A percentile compares a stretch with the other conserved stretches of the same genome.
Evolutionary conservation across 441 rosid species (phyloP).

Genomic region (Hura crepitans): DNA sequence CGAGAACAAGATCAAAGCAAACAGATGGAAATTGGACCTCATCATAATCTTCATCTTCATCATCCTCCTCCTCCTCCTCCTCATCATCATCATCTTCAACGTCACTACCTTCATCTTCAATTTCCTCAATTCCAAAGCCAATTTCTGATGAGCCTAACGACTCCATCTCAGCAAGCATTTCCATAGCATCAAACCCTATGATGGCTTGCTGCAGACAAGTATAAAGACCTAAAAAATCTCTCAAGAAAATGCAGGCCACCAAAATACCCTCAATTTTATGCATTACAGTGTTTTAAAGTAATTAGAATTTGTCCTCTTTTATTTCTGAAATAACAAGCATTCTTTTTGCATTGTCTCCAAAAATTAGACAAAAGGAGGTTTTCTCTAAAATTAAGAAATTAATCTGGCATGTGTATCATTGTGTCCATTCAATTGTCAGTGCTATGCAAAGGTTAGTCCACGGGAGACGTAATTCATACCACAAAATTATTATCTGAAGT

Average conservation of each 20-base stretch:
- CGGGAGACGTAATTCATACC: slow-evolving; percentile 38
- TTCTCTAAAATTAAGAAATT: neutral
- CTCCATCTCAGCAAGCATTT: slow-evolving; percentile 75
- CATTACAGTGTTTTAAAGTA: slow-evolving; percentile 13
- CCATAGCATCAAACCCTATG: slow-evolving; percentile 77
- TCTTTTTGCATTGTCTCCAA: neutral
- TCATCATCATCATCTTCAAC: slow-evolving; percentile 56
- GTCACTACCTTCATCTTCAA: slow-evolving; percentile 61
- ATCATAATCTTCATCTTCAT: slow-evolving; percentile 35
- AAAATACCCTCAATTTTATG: neutral
- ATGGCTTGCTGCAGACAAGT: slow-evolving; percentile 67
- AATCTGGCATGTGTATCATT: neutral
- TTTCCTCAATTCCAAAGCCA: slow-evolving; percentile 64
- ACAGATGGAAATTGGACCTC: slow-evolving; percentile 36
- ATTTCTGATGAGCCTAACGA: slow-evolving; percentile 52
- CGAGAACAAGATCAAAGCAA: slow-evolving; percentile 7
- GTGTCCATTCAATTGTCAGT: neutral
- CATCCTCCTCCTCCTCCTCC: slow-evolving; percentile 49
- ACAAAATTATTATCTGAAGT: slow-evolving; percentile 57
- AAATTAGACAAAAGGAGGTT: neutral
- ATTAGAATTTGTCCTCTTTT: neutral
- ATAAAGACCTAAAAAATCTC: slow-evolving; percentile 13
- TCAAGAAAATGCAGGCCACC: slow-evolving; percentile 12
- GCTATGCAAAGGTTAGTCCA: slow-evolving; percentile 8
- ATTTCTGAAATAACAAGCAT: neutral